Evolutionary conservation across 2,329 filamentous ascomycete species (phyloP).

Genomic region (Neopestalotiopsis rosae): DNA sequence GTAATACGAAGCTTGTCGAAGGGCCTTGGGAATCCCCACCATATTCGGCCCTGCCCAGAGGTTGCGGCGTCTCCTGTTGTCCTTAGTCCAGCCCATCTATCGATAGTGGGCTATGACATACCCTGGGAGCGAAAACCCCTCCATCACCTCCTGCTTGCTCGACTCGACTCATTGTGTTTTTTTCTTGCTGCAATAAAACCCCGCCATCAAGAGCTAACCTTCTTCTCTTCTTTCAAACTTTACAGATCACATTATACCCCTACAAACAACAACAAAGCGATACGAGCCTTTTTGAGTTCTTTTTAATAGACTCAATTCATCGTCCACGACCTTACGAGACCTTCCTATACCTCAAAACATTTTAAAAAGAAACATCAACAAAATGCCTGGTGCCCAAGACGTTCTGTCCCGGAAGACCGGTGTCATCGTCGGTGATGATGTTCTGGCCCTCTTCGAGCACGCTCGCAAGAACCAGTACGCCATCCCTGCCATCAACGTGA

Average conservation of each 20-base stretch:
- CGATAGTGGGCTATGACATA: conserved; percentile 16
- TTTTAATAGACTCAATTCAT: neutral
- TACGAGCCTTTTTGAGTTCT: neutral
- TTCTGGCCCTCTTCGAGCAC: conserved; percentile 70
- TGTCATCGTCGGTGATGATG: conserved; percentile 35
- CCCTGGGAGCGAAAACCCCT: conserved; percentile 14
- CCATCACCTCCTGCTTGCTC: conserved; percentile 3
- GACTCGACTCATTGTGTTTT: neutral
- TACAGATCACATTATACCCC: conserved; percentile 3
- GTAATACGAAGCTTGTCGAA: conserved; percentile 12
- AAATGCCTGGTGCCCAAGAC: conserved; percentile 19
- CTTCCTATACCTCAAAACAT: neutral
- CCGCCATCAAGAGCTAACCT: conserved; percentile 18
- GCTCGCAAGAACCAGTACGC: conserved; percentile 87
- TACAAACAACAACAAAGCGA: neutral
- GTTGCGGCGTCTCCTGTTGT: conserved; percentile 6
- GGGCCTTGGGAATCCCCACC: conserved; percentile 14
- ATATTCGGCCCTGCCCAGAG: conserved; percentile 16
- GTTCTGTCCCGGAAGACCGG: conserved; percentile 31
- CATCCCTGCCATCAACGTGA: conserved; percentile 92
- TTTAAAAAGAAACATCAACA: conserved; percentile 14
- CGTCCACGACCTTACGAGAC: neutral
- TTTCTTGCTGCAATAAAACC: conserved; percentile 13
- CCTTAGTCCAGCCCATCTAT: conserved; percentile 11
- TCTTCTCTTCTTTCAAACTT: conserved; percentile 3